A percentile compares a stretch with the other conserved stretches of the same genome.
phyloP scores from a whole-genome alignment of 2,329 filamentous ascomycete species.

The Penicillium sp. region DNA sequence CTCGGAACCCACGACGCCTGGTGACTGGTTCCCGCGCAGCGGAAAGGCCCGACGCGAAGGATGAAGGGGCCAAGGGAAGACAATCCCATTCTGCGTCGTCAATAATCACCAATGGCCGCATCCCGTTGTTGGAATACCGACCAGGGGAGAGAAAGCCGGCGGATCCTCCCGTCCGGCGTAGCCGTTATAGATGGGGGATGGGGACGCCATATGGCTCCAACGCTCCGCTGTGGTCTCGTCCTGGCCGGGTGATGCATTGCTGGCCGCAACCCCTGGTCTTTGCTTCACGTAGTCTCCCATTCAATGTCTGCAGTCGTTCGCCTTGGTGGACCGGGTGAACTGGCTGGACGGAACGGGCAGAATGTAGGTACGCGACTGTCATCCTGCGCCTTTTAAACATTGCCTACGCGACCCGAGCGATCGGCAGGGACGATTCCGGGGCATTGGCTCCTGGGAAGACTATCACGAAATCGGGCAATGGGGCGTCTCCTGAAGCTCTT shows the following conservation, averaged over 20 bases:
- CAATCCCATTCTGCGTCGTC: not conserved
- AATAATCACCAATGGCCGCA: slow-evolving; percentile 7
- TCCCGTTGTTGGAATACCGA: not conserved
- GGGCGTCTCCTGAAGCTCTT: not conserved
- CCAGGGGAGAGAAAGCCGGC: slow-evolving; percentile 4
- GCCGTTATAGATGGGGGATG: slow-evolving; percentile 22
- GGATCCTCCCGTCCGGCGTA: slow-evolving; percentile 20
- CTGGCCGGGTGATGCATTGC: slow-evolving; percentile 1
- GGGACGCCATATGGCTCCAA: slow-evolving; percentile 17
- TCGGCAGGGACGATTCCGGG: slow-evolving; percentile 16
- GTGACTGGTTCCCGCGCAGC: not conserved
- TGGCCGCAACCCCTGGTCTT: no score
- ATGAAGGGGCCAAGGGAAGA: not conserved
- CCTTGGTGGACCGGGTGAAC: no score
- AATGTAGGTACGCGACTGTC: not conserved
- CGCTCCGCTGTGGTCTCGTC: slow-evolving; percentile 18
- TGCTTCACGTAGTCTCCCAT: no score
- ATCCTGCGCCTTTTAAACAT: not conserved
- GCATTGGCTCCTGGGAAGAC: slow-evolving; percentile 12
- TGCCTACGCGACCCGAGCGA: slow-evolving; percentile 4
- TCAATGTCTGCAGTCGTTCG: no score
- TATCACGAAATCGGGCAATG: slow-evolving; percentile 10
- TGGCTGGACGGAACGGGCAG: no score
- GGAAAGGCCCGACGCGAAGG: slow-evolving; percentile 10
- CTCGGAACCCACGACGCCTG: not conserved